Conservation (phyloP, 345 rosid genomes). For the Hirschfeldia incana region DNA sequence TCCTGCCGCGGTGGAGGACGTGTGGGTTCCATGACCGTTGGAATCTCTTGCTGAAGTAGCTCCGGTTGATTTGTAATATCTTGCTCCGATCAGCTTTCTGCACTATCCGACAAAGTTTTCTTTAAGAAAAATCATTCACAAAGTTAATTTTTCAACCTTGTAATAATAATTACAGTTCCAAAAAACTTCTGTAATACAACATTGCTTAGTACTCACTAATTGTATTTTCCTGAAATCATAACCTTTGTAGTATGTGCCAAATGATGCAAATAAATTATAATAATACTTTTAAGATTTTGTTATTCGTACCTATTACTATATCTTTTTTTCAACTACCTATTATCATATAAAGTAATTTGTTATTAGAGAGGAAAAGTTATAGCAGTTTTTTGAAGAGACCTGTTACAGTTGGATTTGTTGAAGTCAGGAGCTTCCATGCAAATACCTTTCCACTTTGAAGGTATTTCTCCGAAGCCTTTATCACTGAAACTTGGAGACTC, state of each 20-base stretch:
- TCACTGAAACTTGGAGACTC: conserved; percentile 59
- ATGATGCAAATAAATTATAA: neutral
- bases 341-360: too few species aligned
- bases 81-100: conserved; percentile 56
- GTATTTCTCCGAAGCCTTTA: conserved; percentile 44
- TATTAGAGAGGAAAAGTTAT: neutral
- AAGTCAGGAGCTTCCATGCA: conserved; percentile 59
- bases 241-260: neutral
- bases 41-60: conserved; percentile 48
- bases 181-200: too few species aligned
- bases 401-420: conserved; percentile 61
- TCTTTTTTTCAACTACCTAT: too few species aligned
- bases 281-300: neutral
- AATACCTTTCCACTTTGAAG: conserved; percentile 56
- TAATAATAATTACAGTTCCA: too few species aligned
- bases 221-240: neutral
- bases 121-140: neutral
- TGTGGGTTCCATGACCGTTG: conserved; percentile 54
- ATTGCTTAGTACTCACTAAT: neutral
- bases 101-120: conserved; percentile 6
- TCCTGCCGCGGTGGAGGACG: conserved; percentile 52
- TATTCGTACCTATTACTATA: neutral
- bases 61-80: conserved; percentile 38
- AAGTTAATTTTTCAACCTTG: neutral
- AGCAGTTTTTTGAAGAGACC: conserved; percentile 40